Percentiles rank a stretch among this genome's conserved stretches.
Conservation (phyloP, 2,329 filamentous ascomycete species). For the Herpotrichia juniperi region DNA sequence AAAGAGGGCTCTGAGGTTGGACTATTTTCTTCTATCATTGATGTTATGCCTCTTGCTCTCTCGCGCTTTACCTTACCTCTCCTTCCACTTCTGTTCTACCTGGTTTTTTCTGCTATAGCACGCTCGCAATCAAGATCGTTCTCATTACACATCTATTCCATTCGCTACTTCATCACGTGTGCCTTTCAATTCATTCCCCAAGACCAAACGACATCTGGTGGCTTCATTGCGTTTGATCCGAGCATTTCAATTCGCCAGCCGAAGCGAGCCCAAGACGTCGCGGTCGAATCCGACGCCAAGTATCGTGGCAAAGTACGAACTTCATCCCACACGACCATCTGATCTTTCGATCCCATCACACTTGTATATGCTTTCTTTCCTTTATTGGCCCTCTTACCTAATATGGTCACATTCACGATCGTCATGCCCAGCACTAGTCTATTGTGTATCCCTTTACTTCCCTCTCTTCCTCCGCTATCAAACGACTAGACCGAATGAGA, state of each 20-base stretch:
- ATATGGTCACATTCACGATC: not conserved
- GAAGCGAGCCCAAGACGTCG: conserved; percentile 1
- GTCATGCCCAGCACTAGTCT: not conserved
- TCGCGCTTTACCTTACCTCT: conserved; percentile 4
- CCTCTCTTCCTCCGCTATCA: conserved; percentile 1
- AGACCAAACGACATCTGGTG: conserved; percentile 24
- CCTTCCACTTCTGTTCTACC: conserved; percentile 4
- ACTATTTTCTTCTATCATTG: conserved; percentile 25
- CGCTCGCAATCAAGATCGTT: conserved; percentile 15
- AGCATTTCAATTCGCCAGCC: conserved; percentile 21
- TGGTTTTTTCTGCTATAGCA: conserved; percentile 8
- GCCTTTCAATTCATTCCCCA: conserved; percentile 12
- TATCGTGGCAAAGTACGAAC: conserved; percentile 3
- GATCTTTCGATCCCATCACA: not conserved
- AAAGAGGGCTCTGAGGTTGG: conserved; percentile 75
- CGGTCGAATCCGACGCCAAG: conserved; percentile 6
- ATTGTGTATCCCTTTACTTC: not conserved
- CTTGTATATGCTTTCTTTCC: not conserved
- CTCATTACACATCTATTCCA: conserved; percentile 14
- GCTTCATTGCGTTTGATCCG: conserved; percentile 25
- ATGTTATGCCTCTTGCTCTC: not conserved
- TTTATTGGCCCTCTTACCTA: conserved; percentile 1
- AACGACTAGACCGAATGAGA: conserved; percentile 1
- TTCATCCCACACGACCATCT: not conserved
- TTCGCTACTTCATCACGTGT: conserved; percentile 20